Evolutionary conservation across 129 eudicot species (phyloP).

Genomic region (carrot (Daucus carota)): DH1_v3.0 NC_030384.2:38862501-38863000

Average conservation of each 20-base stretch:
- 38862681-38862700: too few species aligned
- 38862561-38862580: not conserved
- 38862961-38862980: too few species aligned
- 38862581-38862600: slow-evolving; percentile 5
- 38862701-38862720: not conserved
- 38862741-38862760: not conserved
- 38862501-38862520: not conserved
- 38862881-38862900: too few species aligned
- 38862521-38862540: not conserved
- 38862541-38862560: not conserved
- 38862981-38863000: too few species aligned
- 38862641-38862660: not conserved
- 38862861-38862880: too few species aligned
- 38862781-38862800: not conserved
- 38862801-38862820: not conserved
- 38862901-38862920: too few species aligned
- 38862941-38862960: too few species aligned
- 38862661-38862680: not conserved
- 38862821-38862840: not conserved
- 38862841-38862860: too few species aligned
- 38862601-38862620: not conserved
- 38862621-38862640: slow-evolving; percentile 1
- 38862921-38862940: too few species aligned
- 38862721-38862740: not conserved
- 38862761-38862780: not conserved